Conservation (phyloP, 2,329 filamentous ascomycete species). For the Elsinoe perseae region DNA sequence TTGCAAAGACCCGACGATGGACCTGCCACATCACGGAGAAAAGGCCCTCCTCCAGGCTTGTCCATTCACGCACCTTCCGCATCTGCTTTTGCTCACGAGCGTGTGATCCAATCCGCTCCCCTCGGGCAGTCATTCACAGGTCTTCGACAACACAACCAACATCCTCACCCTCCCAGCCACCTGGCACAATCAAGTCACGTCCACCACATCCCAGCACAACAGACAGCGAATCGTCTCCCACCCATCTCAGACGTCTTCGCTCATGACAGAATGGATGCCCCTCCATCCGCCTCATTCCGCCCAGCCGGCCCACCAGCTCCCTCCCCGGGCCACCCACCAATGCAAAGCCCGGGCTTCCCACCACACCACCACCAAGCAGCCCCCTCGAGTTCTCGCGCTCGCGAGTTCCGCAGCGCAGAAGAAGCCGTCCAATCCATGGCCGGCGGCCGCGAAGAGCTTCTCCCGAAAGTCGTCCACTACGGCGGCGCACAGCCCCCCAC, state of each 20-base stretch:
- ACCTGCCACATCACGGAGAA: conserved; percentile 65
- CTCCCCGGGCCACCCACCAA: conserved; percentile 56
- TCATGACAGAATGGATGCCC: conserved; percentile 55
- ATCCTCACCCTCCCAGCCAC: conserved; percentile 71
- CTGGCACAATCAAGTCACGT: conserved; percentile 81
- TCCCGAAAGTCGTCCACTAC: conserved; percentile 93
- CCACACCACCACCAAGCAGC: conserved; percentile 39
- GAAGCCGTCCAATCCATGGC: conserved; percentile 87
- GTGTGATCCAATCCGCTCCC: conserved; percentile 93
- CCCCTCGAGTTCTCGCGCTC: conserved; percentile 52
- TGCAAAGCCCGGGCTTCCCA: conserved; percentile 71
- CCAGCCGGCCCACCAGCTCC: conserved; percentile 26
- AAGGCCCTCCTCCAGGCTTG: conserved; percentile 72
- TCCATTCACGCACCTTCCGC: conserved; percentile 94
- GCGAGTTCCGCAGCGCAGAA: conserved; percentile 92
- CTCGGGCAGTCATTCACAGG: conserved; percentile 93
- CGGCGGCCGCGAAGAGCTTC: conserved; percentile 82
- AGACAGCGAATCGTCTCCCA: conserved; percentile 85
- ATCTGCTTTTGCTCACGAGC: conserved; percentile 83
- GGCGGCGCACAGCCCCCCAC: conserved; percentile 89
- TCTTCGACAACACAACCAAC: conserved; percentile 55
- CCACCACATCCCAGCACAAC: conserved; percentile 77
- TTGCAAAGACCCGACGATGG: conserved; percentile 30
- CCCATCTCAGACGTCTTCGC: conserved; percentile 94
- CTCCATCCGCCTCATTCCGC: conserved; percentile 17